Conservation (phyloP, 1,139 yeast genomes). For the Candida sp. region DNA sequence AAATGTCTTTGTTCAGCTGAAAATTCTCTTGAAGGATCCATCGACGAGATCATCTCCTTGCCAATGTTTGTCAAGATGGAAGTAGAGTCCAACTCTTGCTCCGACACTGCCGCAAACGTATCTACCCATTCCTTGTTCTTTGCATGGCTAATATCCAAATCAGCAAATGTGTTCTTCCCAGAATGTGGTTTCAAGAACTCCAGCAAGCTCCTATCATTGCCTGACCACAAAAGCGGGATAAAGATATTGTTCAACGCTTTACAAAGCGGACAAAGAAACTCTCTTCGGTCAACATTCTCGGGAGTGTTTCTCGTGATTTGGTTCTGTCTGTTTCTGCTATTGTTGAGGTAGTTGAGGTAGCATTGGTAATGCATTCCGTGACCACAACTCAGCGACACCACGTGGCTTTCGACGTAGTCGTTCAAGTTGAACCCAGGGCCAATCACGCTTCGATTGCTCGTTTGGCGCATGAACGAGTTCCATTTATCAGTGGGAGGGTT, state of each 20-base stretch:
- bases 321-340: conserved; percentile 57
- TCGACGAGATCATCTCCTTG: conserved; percentile 27
- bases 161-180: conserved; percentile 13
- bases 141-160: conserved; percentile 14
- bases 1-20: conserved; percentile 27
- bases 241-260: conserved; percentile 86
- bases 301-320: conserved; percentile 87
- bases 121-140: conserved; percentile 31
- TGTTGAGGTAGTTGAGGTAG: conserved; percentile 62
- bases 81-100: conserved; percentile 26
- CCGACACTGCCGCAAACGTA: conserved; percentile 22
- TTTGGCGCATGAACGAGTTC: conserved; percentile 37
- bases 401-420: conserved; percentile 43
- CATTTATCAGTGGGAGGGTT: conserved; percentile 34
- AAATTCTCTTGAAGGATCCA: conserved; percentile 12
- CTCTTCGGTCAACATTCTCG: conserved; percentile 70
- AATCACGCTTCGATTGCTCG: conserved; percentile 47
- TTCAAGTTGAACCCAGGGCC: conserved; percentile 74
- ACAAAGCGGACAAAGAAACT: conserved; percentile 90
- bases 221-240: conserved; percentile 67
- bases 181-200: conserved; percentile 19
- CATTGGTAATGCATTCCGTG: conserved; percentile 94
- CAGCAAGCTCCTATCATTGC: conserved; percentile 38
- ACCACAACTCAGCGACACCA: conserved; percentile 84
- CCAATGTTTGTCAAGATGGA: conserved; percentile 31